Evolutionary conservation across 805 yeast species (phyloP).

Genomic region (Candida quercuum): DNA sequence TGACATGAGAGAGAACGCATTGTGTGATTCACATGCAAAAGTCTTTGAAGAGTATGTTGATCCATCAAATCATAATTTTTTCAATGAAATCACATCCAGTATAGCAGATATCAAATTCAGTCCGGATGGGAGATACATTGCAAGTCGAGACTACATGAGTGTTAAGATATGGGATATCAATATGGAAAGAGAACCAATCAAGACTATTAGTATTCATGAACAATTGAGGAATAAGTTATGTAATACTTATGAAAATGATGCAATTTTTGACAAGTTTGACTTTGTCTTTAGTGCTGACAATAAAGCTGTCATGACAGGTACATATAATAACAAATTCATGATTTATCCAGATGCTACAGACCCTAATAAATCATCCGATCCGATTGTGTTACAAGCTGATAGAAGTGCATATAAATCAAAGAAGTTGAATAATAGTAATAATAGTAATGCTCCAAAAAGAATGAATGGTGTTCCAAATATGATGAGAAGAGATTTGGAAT

Average conservation of each 20-base stretch:
- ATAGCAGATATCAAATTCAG: slow-evolving; percentile 92
- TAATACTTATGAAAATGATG: slow-evolving; percentile 97
- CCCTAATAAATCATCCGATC: slow-evolving; percentile 29
- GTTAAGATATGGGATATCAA: slow-evolving; percentile 97
- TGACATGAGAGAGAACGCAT: slow-evolving; percentile 93
- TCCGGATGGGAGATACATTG: slow-evolving; percentile 88
- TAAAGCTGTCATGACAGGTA: slow-evolving; percentile 90
- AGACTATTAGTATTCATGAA: slow-evolving; percentile 93
- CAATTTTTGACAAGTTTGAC: slow-evolving; percentile 97
- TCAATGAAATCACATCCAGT: slow-evolving; percentile 93
- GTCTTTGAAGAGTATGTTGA: slow-evolving; percentile 91
- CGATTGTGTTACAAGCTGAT: slow-evolving; percentile 92
- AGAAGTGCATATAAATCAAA: slow-evolving; percentile 90
- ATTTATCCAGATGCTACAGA: slow-evolving; percentile 82
- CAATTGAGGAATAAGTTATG: slow-evolving; percentile 88
- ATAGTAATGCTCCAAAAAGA: slow-evolving; percentile 23
- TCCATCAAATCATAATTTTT: slow-evolving; percentile 89
- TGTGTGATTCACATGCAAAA: slow-evolving; percentile 86
- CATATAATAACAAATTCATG: slow-evolving; percentile 95
- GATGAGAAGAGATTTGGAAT: slow-evolving; percentile 39
- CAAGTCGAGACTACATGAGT: slow-evolving; percentile 95
- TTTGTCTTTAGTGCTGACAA: slow-evolving; percentile 93
- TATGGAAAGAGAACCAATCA: slow-evolving; percentile 93
- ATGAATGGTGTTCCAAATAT: slow-evolving; percentile 30
- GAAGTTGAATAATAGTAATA: slow-evolving; percentile 36